Base-by-base conservation (phyloP, 2,329 filamentous ascomycete genomes). In the Hymenoscyphus infarciens region DNA sequence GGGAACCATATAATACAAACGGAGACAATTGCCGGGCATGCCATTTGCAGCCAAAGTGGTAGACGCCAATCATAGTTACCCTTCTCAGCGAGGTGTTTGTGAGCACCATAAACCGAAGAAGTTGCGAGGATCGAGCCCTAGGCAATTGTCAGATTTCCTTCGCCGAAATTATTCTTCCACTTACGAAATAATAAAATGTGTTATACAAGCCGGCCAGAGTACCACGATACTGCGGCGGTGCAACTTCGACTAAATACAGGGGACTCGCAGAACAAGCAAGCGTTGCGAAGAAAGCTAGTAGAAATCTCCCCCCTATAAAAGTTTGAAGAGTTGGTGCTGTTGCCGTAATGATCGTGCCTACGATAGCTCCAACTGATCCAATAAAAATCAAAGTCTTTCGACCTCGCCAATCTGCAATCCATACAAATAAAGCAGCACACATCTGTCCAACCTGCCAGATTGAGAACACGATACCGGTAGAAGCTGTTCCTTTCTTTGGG, bases 341-440 rank as follows among this genome's bases (percentile, higher is more conserved):
- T 3, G 45, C 45, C 3, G 45, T 52, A 13, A 52, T 13, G 1
- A 52, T 25, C 19, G 45, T 52, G 10, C 45, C 19, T 25, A 52
- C 19, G 5, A 52, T 22, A 13, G 22, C 45, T 4, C 45, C 45
- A 11, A 52, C 19, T 25, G 45, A 19, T 1, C 45, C 45, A 22
- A 52, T 52, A 22, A 52, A 52, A 52, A 52, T 52, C 19, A 52
- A 22, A 11, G 45, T 52, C 45, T 52, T 52, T 22, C 45, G 45
- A 52, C 45, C 45, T 52, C 45, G 45, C 45, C 45, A 52, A 52
- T 52, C 45, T 25, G 45, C 45, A 25, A 52, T 52, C 45, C 45
- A 52, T 3, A 52, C 45, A 5, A 52, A 52, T 5, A 52, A 3
- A 8, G 45, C 45, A 13, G 45, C 45, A 22, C 45, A 52, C 19